phyloP scores from a whole-genome alignment of 2,329 filamentous ascomycete genomes.

The Arthroderma sp. region DNA sequence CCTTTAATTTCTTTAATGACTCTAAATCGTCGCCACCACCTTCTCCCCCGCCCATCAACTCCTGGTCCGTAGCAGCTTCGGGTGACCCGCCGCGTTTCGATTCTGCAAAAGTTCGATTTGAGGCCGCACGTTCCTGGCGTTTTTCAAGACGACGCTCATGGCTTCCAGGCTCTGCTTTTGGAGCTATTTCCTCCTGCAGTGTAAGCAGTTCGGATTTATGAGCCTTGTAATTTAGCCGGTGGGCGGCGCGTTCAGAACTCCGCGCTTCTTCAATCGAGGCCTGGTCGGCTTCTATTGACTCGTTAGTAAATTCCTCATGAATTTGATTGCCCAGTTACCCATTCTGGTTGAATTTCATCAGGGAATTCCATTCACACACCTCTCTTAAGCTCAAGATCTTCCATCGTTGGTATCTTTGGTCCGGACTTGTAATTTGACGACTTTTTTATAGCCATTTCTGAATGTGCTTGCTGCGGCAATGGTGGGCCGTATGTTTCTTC shows the following conservation, averaged over 20 bases:
- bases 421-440: slow-evolving; percentile 26
- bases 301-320: slow-evolving; percentile 10
- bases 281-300: slow-evolving; percentile 23
- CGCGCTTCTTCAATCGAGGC: slow-evolving; percentile 45
- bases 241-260: slow-evolving; percentile 49
- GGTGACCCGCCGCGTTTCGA: slow-evolving; percentile 48
- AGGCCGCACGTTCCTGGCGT: slow-evolving; percentile 56
- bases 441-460: background rate
- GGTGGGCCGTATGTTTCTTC: slow-evolving; percentile 51
- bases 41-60: slow-evolving; percentile 56
- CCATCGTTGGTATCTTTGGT: slow-evolving; percentile 53
- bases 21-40: slow-evolving; percentile 48
- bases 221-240: slow-evolving; percentile 50
- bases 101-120: slow-evolving; percentile 56
- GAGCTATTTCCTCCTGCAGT: slow-evolving; percentile 57
- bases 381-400: slow-evolving; percentile 55
- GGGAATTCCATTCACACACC: slow-evolving; percentile 15
- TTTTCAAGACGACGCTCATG: slow-evolving; percentile 81
- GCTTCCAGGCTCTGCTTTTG: slow-evolving; percentile 70
- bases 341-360: background rate
- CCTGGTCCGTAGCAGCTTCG: slow-evolving; percentile 55
- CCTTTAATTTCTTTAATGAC: slow-evolving; percentile 51
- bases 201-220: slow-evolving; percentile 23
- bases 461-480: slow-evolving; percentile 16
- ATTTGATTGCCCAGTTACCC: slow-evolving; percentile 4